Base-by-base conservation (phyloP, 1,284 basidiomycete species). In the Xerocomus amazonicus region DNA sequence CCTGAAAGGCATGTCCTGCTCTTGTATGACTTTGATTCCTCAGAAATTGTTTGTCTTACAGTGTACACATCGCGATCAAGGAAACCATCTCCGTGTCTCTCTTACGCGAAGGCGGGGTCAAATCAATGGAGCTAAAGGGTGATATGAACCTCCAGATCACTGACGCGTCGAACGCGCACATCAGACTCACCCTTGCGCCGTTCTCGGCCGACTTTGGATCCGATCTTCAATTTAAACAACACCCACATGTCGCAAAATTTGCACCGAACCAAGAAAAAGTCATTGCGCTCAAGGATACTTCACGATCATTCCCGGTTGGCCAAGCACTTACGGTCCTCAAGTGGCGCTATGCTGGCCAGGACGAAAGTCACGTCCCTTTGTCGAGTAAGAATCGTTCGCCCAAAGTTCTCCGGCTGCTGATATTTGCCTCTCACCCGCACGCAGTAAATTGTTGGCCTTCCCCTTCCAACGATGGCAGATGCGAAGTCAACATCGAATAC, bases 371-470 rank as follows among this genome's bases (percentile, higher is more conserved):
- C 54, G 84, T 97, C 17, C 96, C 96, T 2, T 70, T 99, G 50
- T 90, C 90, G 14, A 91, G 92, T 95, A 70, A 69, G 90, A 2
- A 28, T 8, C 8, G 23, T 19, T 29, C 42, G 35, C 19, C 27
- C 26, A 3, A 19, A 16, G 14, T 7, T 1, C 26, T 10, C 3
- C 28, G 17, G 3, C 43, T 14, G 23, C 43, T 56, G 17, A 53
- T 27, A 3, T 29, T 8, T 29, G 9, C 16, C 9, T n/a, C 28
- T 33, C 12, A n/a, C 26, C 26, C 9, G 19, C 26, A 16, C 40
- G 16, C 5, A 91, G 93, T 98, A 69, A 97, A 93, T 62, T 95
- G 91, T 70, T 98, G 96, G 96, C 95, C 95, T 5, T 89, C 92
- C 28, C 87, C 90, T 2, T 87, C 89, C 43, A 93, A 92, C 59